Conservation (phyloP, 345 rosid species). For the Citrus trifoliata region DNA sequence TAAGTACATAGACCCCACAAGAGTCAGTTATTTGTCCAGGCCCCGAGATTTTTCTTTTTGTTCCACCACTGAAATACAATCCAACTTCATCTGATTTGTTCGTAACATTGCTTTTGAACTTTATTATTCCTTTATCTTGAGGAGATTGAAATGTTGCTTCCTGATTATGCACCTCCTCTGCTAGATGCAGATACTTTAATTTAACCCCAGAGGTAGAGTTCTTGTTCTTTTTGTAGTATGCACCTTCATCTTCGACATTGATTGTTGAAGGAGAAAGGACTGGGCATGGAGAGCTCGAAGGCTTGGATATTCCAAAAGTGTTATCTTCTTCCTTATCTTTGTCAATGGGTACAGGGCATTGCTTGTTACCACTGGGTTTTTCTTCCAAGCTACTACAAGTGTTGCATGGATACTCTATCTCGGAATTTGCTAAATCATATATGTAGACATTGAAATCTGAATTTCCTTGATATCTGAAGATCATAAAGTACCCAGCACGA, state of each 20-base stretch:
- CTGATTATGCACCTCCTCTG: not conserved
- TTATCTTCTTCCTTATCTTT: conserved; percentile 14
- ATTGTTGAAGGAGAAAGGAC: not conserved
- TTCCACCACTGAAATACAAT: not conserved
- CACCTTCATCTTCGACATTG: not conserved
- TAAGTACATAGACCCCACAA: conserved; percentile 13
- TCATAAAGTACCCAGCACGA: conserved; percentile 28
- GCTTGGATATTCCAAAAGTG: not conserved
- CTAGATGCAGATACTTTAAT: not conserved
- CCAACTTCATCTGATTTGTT: conserved; percentile 11
- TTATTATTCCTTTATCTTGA: conserved; percentile 15
- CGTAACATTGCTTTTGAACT: conserved; percentile 8
- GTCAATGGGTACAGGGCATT: conserved; percentile 1
- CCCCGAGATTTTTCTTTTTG: conserved; percentile 5
- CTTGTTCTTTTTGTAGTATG: not conserved
- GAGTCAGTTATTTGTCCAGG: conserved; percentile 16
- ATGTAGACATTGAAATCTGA: conserved; percentile 31
- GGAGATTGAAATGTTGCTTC: conserved; percentile 7
- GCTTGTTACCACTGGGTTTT: conserved; percentile 9
- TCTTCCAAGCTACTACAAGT: conserved; percentile 11
- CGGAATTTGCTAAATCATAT: conserved; percentile 31
- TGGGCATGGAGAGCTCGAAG: not conserved
- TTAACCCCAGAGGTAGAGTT: not conserved
- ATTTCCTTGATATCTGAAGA: conserved; percentile 35
- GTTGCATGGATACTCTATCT: conserved; percentile 31